Base-by-base conservation (phyloP, 1,139 yeast species). In the Blastobotrys persicus region DNA sequence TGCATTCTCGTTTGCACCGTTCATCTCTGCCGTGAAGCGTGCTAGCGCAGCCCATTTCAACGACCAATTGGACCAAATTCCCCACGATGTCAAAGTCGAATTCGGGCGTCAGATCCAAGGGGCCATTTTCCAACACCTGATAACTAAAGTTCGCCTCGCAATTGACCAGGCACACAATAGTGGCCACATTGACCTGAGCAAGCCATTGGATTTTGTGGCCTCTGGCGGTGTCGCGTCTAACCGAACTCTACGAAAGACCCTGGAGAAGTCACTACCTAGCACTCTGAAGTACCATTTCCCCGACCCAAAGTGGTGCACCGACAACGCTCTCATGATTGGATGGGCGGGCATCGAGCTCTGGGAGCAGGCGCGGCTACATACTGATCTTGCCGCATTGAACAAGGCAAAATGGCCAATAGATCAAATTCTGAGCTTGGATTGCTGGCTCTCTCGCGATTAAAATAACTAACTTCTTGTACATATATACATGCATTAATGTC, bases 151-250 rank as follows among this genome's bases (percentile, higher is more conserved):
- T 1, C 75, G 77, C 50, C 69, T 82, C 2, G 80, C 85, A 0
- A 57, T 83, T 2, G 58, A 59, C 23, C 64, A 71, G 32, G 46
- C 51, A 7, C 39, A 28, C 19, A 43, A 12, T 38, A 44, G 45
- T 26, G 41, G 44, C 14, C 45, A 40, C 9, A 39, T 38, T 16
- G 71, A 72, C 1, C 71, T 72, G 50, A 68, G 81, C 20, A 54
- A 55, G 1, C 79, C 81, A 4, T 64, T 68, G 19, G 80, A 81
- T 55, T 77, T 91, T 58, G 86, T 92, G 1, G 81, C 91, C 52
- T 85, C 98, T 0, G 98, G 98, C 5, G 98, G 98, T 4, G 98
- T 92, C 1, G 95, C 94, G 0, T 83, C 96, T 1, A 92, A 89
- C 61, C 54, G 63, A 45, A 67, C 73, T 17, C 72, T 92, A 16